Evolutionary conservation across 768 basidiomycete species (phyloP).

Genomic region (Galerina marginata): DNA sequence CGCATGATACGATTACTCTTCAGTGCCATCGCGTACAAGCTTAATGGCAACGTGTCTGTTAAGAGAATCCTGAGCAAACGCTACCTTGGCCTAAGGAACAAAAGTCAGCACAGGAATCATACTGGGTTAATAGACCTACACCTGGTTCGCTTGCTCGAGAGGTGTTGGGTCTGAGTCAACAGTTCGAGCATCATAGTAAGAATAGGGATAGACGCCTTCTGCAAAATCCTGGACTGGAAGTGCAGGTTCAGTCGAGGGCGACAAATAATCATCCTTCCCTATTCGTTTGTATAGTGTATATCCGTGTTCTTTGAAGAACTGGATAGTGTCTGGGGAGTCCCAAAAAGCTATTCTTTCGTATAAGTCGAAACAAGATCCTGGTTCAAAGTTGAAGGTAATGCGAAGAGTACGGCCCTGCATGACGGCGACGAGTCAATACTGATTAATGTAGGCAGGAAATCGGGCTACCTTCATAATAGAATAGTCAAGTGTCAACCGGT

Average conservation of each 20-base stretch:
- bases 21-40: conserved; percentile 19
- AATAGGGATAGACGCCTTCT: conserved; percentile 10
- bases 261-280: background rate
- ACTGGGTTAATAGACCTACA: background rate
- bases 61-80: conserved; percentile 23
- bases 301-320: conserved; percentile 9
- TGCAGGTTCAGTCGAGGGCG: background rate
- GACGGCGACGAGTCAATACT: background rate
- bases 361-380: background rate
- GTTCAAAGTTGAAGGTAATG: background rate
- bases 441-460: background rate
- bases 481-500: too few relatives aligned
- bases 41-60: conserved; percentile 33
- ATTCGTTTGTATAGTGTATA: conserved; percentile 7
- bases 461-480: background rate
- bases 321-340: conserved; percentile 2
- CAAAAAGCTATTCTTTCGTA: conserved; percentile 10
- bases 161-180: background rate
- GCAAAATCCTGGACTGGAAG: background rate
- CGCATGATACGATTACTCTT: conserved; percentile 27
- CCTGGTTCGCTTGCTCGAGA: background rate
- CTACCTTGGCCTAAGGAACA: conserved; percentile 10
- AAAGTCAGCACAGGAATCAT: background rate
- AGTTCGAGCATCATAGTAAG: conserved; percentile 5
- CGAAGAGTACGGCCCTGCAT: background rate